Conservation (phyloP, 805 yeast species). For the Candida ovalis region DNA sequence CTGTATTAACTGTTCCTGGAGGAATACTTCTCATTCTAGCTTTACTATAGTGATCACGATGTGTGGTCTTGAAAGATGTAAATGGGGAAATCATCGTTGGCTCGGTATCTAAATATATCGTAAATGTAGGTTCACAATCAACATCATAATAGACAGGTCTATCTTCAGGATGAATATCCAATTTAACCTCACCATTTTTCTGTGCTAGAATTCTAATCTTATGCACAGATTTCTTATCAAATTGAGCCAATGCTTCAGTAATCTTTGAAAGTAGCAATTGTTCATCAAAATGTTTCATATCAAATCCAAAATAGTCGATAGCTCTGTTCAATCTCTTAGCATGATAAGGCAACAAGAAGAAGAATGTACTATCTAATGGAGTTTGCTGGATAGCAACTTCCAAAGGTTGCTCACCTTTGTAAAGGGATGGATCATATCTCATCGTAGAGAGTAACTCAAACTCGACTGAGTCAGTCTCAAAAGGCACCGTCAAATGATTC, state of each 20-base stretch:
- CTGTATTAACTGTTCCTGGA: conserved; percentile 34
- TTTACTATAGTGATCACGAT: conserved; percentile 55
- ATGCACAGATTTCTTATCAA: conserved; percentile 34
- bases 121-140: conserved; percentile 38
- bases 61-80: conserved; percentile 85
- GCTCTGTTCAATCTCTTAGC: conserved; percentile 53
- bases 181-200: conserved; percentile 27
- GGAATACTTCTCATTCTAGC: conserved; percentile 55
- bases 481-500: conserved; percentile 11
- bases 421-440: conserved; percentile 66
- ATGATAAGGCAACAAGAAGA: conserved; percentile 66
- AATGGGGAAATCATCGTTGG: conserved; percentile 61
- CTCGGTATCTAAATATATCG: conserved; percentile 55
- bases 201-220: conserved; percentile 46
- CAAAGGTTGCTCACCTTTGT: conserved; percentile 21
- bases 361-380: conserved; percentile 33
- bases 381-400: conserved; percentile 23
- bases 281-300: conserved; percentile 33
- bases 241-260: conserved; percentile 31
- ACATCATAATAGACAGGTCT: conserved; percentile 5
- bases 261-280: conserved; percentile 40
- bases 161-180: conserved; percentile 25
- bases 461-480: conserved; percentile 14
- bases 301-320: conserved; percentile 50
- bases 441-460: conserved; percentile 68